phyloP scores from a whole-genome alignment of 2,329 filamentous ascomycete genomes.

The Xylariaceae sp. region DNA sequence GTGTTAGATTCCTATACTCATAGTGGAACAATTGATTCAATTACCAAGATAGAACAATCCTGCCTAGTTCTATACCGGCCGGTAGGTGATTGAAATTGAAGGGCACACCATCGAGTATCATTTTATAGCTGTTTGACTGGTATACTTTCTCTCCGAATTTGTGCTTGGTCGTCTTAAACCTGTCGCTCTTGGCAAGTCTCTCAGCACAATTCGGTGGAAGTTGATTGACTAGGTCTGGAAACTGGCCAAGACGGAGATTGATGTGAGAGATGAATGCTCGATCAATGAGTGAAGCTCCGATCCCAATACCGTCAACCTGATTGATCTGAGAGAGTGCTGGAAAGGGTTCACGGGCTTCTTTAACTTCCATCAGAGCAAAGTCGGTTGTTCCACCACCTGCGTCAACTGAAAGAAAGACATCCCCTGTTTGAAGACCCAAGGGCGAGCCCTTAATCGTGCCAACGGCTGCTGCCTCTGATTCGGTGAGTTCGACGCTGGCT shows the following conservation, averaged over 20 bases:
- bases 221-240: conserved; percentile 31
- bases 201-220: conserved; percentile 36
- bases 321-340: conserved; percentile 28
- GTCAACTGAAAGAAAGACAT: conserved; percentile 42
- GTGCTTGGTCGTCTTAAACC: conserved; percentile 36
- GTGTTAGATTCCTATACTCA: conserved; percentile 4
- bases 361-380: conserved; percentile 41
- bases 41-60: conserved; percentile 38
- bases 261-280: conserved; percentile 39
- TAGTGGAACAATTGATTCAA: no score
- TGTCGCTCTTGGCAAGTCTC: conserved; percentile 36
- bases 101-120: conserved; percentile 41
- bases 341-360: conserved; percentile 27
- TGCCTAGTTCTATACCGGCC: conserved; percentile 37
- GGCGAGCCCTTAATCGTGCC: conserved; percentile 42
- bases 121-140: conserved; percentile 37
- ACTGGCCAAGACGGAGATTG: conserved; percentile 33
- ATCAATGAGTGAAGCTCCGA: conserved; percentile 45
- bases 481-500: conserved; percentile 43
- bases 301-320: conserved; percentile 42
- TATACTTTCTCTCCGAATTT: conserved; percentile 43
- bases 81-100: conserved; percentile 37
- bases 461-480: conserved; percentile 46
- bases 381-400: conserved; percentile 47
- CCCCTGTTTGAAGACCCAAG: conserved; percentile 34